These are phyloP conservation scores for Corymbia maculata DNA, from an alignment of 345 rosid genomes.

Conservation along the genomic window DNA sequence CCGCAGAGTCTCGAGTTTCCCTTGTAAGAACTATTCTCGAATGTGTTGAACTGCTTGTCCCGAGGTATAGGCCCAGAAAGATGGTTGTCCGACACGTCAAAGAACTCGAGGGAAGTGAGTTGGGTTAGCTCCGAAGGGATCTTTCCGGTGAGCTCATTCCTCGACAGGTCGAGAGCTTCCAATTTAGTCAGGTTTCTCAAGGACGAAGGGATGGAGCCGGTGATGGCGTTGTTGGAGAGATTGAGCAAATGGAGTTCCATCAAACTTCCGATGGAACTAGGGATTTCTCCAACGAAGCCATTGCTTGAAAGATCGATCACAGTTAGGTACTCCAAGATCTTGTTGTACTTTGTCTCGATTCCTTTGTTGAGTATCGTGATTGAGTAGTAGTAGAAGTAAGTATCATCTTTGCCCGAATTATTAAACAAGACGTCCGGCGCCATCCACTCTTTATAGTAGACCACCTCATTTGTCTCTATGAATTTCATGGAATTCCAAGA, in stretches of 20 bases:
- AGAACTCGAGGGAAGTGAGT: not conserved
- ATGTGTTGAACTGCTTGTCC: not conserved
- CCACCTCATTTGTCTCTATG: too few relatives aligned
- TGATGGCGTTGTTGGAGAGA: not conserved
- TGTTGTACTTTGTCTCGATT: not conserved
- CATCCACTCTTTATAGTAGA: too few relatives aligned
- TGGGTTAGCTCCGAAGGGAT: not conserved
- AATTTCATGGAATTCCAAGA: not conserved
- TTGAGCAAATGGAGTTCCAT: not conserved
- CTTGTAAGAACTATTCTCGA: not conserved
- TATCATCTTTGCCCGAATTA: too few relatives aligned
- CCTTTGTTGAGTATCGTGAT: not conserved
- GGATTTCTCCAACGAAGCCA: not conserved
- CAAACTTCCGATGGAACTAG: not conserved
- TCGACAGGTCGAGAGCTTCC: conserved; percentile 3
- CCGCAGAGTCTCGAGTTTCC: conserved; percentile 1
- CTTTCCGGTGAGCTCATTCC: not conserved
- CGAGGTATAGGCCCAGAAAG: not conserved
- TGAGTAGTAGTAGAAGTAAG: too few relatives aligned
- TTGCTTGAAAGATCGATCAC: conserved; percentile 1
- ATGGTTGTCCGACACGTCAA: not conserved
- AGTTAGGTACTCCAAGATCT: not conserved
- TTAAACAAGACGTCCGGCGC: too few relatives aligned
- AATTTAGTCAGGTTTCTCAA: not conserved
- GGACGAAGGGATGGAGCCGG: not conserved